Evolutionary conservation across 2,329 filamentous ascomycete species (phyloP), one percentile per base, ranked within the genome.

Genomic region (Neospermospora avenae): DNA sequence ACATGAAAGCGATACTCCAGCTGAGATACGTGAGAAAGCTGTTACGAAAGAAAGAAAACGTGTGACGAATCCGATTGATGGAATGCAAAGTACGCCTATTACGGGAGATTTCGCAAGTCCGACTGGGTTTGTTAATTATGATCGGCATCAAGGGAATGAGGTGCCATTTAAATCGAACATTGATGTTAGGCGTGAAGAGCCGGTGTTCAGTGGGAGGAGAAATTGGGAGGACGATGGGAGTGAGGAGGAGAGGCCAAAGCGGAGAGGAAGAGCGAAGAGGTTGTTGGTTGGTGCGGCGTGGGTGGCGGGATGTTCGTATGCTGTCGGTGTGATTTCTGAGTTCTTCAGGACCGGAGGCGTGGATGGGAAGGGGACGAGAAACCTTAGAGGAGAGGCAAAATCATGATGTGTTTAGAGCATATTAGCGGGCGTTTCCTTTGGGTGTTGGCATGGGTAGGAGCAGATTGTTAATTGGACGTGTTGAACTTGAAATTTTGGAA

Each of bases 71-170:
- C 84, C 86, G 0, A 84, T 88, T 39, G 77, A 79, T 63, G 77
- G 76, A 3, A 79, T 70, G 71, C 72, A 68, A 58, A 61, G 61
- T 34, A 61, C 51, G 41, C 66, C 69, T 1, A 63, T 68, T 6
- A 81, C 82, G 4, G 83, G 83, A 4, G 81, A 81, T 55, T 88
- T 85, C 69, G 83, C 84, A 18, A 85, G 82, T 35, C 85, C 85
- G 1, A 88, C 85, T 1, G 85, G 84, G 0, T 88, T 85, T 67
- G 81, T 88, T 45, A 87, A 86, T 64, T 83, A 86, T 65, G 81
- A 86, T 62, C 45, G 75, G 71, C 39, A 69, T 64, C n/a, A 65
- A 70, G 46, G 71, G 39, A 64, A 70, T 11, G 73, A 75, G 10
- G 72, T 76, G 13, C 72, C 75, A 35, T 76, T 78, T 70, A 74